Base-by-base conservation (phyloP, 352 stramenopile genomes). In the Phytophthora hybrid region DNA sequence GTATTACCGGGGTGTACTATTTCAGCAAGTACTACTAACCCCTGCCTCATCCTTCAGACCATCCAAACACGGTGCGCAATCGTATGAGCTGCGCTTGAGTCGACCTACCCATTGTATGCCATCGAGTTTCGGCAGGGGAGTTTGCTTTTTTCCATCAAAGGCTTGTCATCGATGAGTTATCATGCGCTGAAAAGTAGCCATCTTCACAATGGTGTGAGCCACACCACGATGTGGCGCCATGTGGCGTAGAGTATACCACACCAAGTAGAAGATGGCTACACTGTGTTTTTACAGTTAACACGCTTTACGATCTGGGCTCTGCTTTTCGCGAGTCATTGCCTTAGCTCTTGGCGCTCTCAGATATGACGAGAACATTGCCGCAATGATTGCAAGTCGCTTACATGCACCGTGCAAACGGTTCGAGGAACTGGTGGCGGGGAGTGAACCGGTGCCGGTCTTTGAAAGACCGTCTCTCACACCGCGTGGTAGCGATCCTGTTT, bases 401-500 rank as follows among this genome's bases (percentile, higher is more conserved):
- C 53, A 14, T 26, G 23, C 23, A 26, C 23, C 23, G 13, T 23
- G 53, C 53, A 37, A 37, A 57, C 53, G 14, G 29, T 44, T 26
- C 31, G 31, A 8, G 14, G 21, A 61, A 69, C 44, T 57, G 53
- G 41, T 63, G 39, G 63, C 29, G 39, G 63, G 39, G 5, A 70
- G 49, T 21, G 26, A 23, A 21, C 51, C 19, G 13, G 16, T 63
- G 55, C 55, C 55, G 55, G 55, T 62, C 55, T 62, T 49, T n/a
- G n/a, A n/a, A n/a, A n/a, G n/a, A n/a, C n/a, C n/a, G n/a, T n/a
- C n/a, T n/a, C n/a, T 62, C 32, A 62, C 55, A 62, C 55, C 52
- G 29, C 53, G 29, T 59, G 29, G 9, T 59, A 29, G 53, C 53
- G 53, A 59, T 44, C 53, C 29, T 62, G 63, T 71, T 71, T 69